phyloP scores from a whole-genome alignment of 2,329 filamentous ascomycete species.

The Epichloe brachyelytri region DNA sequence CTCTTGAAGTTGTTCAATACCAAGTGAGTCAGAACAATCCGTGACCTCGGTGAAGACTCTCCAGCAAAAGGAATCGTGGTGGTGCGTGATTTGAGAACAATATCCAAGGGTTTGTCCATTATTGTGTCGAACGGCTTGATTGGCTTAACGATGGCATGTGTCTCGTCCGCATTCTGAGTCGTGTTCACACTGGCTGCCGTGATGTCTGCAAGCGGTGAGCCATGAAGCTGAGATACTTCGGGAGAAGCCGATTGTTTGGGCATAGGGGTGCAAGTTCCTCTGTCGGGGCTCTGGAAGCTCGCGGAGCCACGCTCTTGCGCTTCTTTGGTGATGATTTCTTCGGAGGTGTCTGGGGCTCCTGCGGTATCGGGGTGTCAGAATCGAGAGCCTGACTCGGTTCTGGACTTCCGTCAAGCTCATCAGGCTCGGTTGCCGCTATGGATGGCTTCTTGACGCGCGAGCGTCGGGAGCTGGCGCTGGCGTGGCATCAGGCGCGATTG shows the following conservation, averaged over 20 bases:
- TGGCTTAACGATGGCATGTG: conserved; percentile 43
- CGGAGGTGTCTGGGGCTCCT: conserved; percentile 19
- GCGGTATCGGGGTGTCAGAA: conserved; percentile 19
- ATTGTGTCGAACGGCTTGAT: conserved; percentile 65
- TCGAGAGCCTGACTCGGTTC: conserved; percentile 23
- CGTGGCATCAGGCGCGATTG: conserved; percentile 31
- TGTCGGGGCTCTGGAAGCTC: conserved; percentile 25
- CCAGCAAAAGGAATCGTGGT: conserved; percentile 56
- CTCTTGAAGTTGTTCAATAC: conserved; percentile 97
- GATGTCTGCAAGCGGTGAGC: conserved; percentile 59
- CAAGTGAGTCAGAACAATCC: conserved; percentile 86
- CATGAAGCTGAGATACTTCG: conserved; percentile 35
- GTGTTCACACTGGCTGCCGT: conserved; percentile 52
- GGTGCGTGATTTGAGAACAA: conserved; percentile 75
- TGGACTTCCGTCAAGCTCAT: conserved; percentile 1
- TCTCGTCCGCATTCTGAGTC: conserved; percentile 13
- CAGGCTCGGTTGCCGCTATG: conserved; percentile 12
- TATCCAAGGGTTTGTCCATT: conserved; percentile 85
- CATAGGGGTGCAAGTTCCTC: conserved; percentile 28
- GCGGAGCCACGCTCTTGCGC: conserved; percentile 46
- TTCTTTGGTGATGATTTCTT: conserved; percentile 46
- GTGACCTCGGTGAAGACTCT: conserved; percentile 63
- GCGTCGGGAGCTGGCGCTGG: conserved; percentile 31
- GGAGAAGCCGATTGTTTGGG: conserved; percentile 44
- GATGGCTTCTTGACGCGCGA: conserved; percentile 28